These are phyloP conservation scores for Coccomyxa subellipsoidea DNA, from an alignment of 163 green algal species.

Conservation along the genomic window DNA sequence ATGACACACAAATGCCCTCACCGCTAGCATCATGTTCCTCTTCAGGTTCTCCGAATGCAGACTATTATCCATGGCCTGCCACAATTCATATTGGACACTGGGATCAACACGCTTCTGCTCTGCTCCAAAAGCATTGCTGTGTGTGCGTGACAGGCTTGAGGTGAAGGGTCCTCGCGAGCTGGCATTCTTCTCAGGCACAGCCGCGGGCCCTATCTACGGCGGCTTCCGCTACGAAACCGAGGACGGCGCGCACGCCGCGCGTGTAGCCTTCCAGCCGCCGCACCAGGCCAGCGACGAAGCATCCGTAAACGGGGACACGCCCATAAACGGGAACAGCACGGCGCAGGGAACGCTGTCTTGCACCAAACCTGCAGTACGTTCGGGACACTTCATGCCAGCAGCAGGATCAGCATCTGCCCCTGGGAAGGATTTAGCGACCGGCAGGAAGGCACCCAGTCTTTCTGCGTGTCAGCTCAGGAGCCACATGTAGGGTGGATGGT, in stretches of 20 bases:
- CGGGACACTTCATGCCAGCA: too few relatives aligned
- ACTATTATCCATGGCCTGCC: neutral
- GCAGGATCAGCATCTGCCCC: too few relatives aligned
- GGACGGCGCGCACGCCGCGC: slow-evolving; percentile 43
- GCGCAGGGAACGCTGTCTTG: neutral
- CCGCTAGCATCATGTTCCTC: too few relatives aligned
- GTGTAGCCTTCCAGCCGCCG: slow-evolving; percentile 35
- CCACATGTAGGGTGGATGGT: slow-evolving; percentile 24
- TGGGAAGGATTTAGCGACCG: too few relatives aligned
- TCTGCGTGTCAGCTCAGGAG: too few relatives aligned
- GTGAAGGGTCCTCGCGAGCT: slow-evolving; percentile 66
- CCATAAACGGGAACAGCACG: too few relatives aligned
- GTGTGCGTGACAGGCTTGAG: slow-evolving; percentile 41
- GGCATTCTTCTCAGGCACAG: slow-evolving; percentile 62
- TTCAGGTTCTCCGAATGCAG: too few relatives aligned
- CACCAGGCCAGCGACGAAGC: too few relatives aligned
- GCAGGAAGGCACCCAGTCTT: too few relatives aligned
- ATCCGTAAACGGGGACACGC: too few relatives aligned
- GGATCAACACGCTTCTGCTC: neutral
- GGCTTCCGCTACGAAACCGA: slow-evolving; percentile 42
- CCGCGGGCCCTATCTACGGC: slow-evolving; percentile 29
- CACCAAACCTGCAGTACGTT: neutral
- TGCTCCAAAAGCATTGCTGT: neutral
- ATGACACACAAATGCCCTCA: too few relatives aligned
- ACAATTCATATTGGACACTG: neutral